A percentile compares a stretch with the other conserved stretches of the same genome.
Conservation (phyloP, 805 yeast genomes). For the Cyberlindnera maclurae region DNA sequence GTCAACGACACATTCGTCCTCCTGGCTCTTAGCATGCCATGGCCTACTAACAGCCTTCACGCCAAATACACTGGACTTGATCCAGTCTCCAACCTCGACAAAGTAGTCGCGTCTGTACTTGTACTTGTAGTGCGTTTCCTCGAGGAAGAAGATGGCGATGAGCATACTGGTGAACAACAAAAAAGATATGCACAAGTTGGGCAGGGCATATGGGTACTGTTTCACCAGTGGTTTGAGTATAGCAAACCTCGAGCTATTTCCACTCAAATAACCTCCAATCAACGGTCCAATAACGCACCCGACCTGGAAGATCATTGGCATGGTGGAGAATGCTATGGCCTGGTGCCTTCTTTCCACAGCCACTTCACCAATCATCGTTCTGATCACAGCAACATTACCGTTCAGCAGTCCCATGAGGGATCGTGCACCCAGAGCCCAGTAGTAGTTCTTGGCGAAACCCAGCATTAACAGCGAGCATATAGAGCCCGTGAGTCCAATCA, state of each 20-base stretch:
- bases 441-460: constrained; percentile 47
- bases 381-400: constrained; percentile 58
- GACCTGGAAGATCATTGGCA: constrained; percentile 55
- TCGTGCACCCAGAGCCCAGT: constrained; percentile 47
- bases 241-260: constrained; percentile 21
- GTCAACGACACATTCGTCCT: constrained; percentile 8
- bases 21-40: constrained; percentile 17
- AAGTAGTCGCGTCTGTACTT: constrained; percentile 37
- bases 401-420: constrained; percentile 49
- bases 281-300: constrained; percentile 59
- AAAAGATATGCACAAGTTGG: constrained; percentile 40
- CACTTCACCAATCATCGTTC: constrained; percentile 57
- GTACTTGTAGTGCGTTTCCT: constrained; percentile 42
- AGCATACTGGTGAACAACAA: constrained; percentile 31
- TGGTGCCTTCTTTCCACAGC: constrained; percentile 52
- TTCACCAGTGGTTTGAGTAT: constrained; percentile 25
- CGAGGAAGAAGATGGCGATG: constrained; percentile 39
- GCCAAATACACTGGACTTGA: constrained; percentile 15
- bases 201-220: constrained; percentile 43
- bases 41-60: constrained; percentile 20
- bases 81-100: constrained; percentile 36
- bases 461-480: constrained; percentile 39
- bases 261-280: constrained; percentile 47
- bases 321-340: constrained; percentile 53
- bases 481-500: constrained; percentile 48